A percentile compares a stretch with the other conserved stretches of the same genome.
phyloP scores from a whole-genome alignment of 2,329 filamentous ascomycete species.

The Alternaria sp. region DNA sequence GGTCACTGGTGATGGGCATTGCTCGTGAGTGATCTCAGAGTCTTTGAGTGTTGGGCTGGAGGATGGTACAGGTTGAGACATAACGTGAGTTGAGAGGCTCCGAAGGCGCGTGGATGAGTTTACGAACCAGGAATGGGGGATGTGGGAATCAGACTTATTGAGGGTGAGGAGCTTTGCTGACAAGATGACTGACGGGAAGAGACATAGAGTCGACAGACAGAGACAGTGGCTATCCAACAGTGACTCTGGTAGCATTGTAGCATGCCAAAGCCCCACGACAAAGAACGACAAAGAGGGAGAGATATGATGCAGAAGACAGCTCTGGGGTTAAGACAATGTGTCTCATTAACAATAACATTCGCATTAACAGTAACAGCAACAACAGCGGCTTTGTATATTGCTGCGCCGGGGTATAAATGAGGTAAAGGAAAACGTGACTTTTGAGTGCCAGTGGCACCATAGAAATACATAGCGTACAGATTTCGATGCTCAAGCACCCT shows the following conservation, averaged over 20 bases:
- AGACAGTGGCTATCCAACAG: not conserved
- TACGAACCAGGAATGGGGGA: not conserved
- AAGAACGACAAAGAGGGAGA: not conserved
- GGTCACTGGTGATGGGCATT: not conserved
- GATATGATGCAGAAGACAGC: not conserved
- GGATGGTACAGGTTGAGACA: not conserved
- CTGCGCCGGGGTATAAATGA: not conserved
- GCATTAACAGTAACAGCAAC: not conserved
- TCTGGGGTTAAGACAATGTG: not conserved
- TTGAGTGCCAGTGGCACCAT: not conserved
- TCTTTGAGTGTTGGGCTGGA: not conserved
- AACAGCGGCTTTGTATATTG: not conserved
- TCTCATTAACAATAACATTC: not conserved
- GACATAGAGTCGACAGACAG: not conserved
- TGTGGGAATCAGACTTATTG: accelerated
- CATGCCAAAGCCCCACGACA: not conserved
- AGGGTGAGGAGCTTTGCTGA: not conserved
- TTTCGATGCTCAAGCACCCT: not conserved
- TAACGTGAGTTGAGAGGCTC: not conserved
- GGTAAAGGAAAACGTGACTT: not conserved
- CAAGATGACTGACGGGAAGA: not conserved
- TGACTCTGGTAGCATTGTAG: not conserved
- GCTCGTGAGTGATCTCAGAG: not conserved
- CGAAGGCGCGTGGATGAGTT: not conserved
- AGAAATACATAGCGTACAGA: not conserved